phyloP scores from a whole-genome alignment of 768 basidiomycete genomes.

The Kwoniella sp. region DNA sequence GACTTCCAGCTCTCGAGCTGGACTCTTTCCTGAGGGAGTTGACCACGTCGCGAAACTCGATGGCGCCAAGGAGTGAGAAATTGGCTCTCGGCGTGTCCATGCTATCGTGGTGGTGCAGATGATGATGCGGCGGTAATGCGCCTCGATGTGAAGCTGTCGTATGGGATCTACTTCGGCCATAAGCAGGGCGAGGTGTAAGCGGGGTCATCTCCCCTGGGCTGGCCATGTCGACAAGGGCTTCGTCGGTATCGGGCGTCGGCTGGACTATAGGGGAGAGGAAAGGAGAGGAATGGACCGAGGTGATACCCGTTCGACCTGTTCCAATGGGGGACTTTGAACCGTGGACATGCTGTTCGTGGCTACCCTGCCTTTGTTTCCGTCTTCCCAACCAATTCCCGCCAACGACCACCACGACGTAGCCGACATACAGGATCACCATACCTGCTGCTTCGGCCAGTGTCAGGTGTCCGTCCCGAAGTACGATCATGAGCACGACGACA shows the following conservation, averaged over 20 bases:
- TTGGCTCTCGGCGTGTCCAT: conserved; percentile 43
- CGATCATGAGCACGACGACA: conserved; percentile 67
- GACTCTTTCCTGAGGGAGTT: conserved; percentile 70
- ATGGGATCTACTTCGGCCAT: conserved; percentile 12
- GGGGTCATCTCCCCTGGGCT: conserved; percentile 6
- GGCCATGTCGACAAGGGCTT: neutral
- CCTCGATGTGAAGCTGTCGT: conserved; percentile 4
- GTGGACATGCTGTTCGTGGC: conserved; percentile 19
- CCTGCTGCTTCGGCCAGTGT: conserved; percentile 65
- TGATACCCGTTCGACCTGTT: conserved; percentile 59
- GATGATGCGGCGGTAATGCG: neutral
- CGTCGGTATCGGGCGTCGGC: neutral
- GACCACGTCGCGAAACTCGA: conserved; percentile 92
- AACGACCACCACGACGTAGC: conserved; percentile 74
- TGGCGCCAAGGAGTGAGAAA: conserved; percentile 79
- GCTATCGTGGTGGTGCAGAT: conserved; percentile 11
- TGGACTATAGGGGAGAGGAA: conserved; percentile 1
- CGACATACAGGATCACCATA: conserved; percentile 68
- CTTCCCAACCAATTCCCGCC: conserved; percentile 69
- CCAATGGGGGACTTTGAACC: conserved; percentile 39
- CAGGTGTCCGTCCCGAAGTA: conserved; percentile 72
- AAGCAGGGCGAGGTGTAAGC: neutral
- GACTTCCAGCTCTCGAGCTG: conserved; percentile 18
- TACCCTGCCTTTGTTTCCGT: conserved; percentile 55
- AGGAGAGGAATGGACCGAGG: conserved; percentile 29